Conservation (phyloP, 345 rosid genomes). For the Turritis glabra region DNA sequence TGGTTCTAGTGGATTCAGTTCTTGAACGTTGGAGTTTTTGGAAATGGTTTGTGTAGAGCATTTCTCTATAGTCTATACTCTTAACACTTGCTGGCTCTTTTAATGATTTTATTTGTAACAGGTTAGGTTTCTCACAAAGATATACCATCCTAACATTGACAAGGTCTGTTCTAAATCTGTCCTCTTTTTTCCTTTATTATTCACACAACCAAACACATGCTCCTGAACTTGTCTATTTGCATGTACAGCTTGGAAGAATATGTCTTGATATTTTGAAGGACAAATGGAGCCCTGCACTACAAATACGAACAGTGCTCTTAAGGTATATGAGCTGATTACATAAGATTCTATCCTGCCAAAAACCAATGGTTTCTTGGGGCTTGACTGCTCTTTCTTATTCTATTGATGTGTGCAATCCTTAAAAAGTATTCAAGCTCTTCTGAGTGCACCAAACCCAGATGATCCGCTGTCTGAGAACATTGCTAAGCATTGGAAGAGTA, state of each 20-base stretch:
- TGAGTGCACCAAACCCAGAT: conserved; percentile 98
- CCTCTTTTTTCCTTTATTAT: background rate
- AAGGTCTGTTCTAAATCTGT: conserved; percentile 55
- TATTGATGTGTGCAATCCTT: background rate
- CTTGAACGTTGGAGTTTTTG: background rate
- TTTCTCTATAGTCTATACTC: background rate
- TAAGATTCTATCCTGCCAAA: background rate
- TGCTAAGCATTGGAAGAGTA: conserved; percentile 98
- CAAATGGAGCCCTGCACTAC: conserved; percentile 99
- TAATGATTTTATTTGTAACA: conserved; percentile 41
- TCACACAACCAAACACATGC: conserved; percentile 1
- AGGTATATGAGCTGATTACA: conserved; percentile 53
- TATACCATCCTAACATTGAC: conserved; percentile 96
- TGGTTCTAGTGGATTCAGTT: background rate
- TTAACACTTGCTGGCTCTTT: background rate
- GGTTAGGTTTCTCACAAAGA: conserved; percentile 98
- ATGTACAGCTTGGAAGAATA: conserved; percentile 76
- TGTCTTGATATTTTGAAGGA: conserved; percentile 87
- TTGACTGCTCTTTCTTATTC: background rate
- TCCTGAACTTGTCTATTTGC: conserved; percentile 7
- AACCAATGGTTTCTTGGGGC: background rate
- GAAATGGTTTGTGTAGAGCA: background rate
- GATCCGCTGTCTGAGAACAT: conserved; percentile 98
- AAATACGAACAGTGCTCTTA: conserved; percentile 94
- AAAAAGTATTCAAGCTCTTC: conserved; percentile 85